Conservation (phyloP, 345 rosid genomes). For the Ceriops zippeliana region DNA sequence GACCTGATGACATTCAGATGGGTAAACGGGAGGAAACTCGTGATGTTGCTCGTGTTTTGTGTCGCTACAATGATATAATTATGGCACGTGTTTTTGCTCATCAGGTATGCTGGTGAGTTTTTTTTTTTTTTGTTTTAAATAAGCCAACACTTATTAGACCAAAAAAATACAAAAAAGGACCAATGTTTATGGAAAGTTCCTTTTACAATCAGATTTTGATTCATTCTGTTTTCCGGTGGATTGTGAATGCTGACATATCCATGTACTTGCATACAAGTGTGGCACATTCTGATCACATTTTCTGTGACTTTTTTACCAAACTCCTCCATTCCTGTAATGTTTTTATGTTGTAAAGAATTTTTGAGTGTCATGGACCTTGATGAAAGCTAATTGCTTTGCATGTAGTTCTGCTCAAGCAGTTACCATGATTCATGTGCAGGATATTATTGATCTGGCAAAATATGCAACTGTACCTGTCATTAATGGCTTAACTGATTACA, state of each 20-base stretch:
- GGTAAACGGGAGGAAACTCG: conserved; percentile 95
- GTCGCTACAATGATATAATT: conserved; percentile 81
- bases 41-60: conserved; percentile 90
- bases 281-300: no score
- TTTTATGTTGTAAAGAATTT: no score
- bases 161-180: background rate
- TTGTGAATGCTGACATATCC: background rate
- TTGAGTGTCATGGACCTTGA: background rate
- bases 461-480: conserved; percentile 78
- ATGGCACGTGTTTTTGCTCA: conserved; percentile 97
- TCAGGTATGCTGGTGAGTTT: conserved; percentile 93
- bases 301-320: no score
- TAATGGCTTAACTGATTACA: conserved; percentile 88
- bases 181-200: conserved; percentile 10
- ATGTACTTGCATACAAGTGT: no score
- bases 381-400: background rate
- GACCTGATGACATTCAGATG: conserved; percentile 94
- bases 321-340: no score
- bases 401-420: conserved; percentile 1
- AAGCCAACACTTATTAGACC: background rate
- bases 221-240: background rate
- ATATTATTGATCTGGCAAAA: conserved; percentile 86
- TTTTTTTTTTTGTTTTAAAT: background rate
- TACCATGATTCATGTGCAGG: conserved; percentile 42
- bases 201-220: background rate